Base-by-base conservation (phyloP, 768 basidiomycete species). In the Pilatotrama ljubarskyi region DNA sequence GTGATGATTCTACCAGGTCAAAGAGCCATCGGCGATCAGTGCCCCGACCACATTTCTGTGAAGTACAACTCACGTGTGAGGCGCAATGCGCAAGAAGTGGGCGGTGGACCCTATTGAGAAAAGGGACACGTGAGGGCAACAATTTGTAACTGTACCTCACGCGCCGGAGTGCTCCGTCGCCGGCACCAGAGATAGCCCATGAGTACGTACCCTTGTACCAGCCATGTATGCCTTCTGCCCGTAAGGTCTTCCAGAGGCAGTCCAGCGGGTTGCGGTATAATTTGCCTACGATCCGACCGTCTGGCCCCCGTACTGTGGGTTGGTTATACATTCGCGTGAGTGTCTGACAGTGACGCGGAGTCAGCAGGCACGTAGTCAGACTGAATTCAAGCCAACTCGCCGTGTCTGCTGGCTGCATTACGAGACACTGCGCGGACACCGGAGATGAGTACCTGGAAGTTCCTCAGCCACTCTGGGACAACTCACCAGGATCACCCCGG, bases 321-420 rank as follows among this genome's bases (percentile, higher is more conserved):
- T 95, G 95, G 70, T 97, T 97, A 73, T 98, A 98, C 82, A 98
- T 86, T 59, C 95, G 82, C 9, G 95, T 98, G 46, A 97, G 74
- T 44, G 92, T 90, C 84, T 91, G 25, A 43, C 41, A 42, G 17
- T 2, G 9, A 6, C 25, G 36, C 40, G 32, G 62, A 13, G 10
- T 24, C 44, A 67, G 32, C 64, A 42, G 35, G 36, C 11, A 24
- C 22, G n/a, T 43, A 72, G 15, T 37, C 29, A 18, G 2, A 18
- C 24, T 18, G 8, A 15, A n/a, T 17, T 20, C 2, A n/a, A n/a
- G 2, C 14, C 17, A 72, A 74, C 79, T 68, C 57, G 85, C 92
- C 40, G 91, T 93, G 70, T 93, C 91, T 7, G 92, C 91, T 11
- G 93, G 93, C 73, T 98, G 95, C 95, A 98, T 97, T 42, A 86